A percentile compares a stretch with the other conserved stretches of the same genome.
Conservation (phyloP, 179 eudicot genomes). For the Beta macrorhiza region DNA sequence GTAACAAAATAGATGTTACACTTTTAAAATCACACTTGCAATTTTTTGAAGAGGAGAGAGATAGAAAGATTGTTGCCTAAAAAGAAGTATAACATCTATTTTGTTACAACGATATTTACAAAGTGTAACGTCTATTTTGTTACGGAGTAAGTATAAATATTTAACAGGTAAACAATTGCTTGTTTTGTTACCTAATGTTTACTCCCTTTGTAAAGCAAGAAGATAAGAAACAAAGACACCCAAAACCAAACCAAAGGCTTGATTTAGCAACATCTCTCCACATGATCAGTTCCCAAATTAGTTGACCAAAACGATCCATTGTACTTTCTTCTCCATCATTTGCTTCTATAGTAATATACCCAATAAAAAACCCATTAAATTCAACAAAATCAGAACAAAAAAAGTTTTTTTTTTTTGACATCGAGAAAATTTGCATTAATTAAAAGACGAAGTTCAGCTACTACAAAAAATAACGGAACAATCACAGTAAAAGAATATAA, state of each 20-base stretch:
- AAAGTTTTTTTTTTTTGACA: too few relatives aligned
- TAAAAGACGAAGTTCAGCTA: too few relatives aligned
- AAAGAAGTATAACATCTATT: too few relatives aligned
- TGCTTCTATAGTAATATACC: slow-evolving; percentile 33
- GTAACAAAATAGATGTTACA: too few relatives aligned
- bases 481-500: too few relatives aligned
- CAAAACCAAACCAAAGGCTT: slow-evolving; percentile 96
- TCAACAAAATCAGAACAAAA: neutral
- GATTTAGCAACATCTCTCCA: slow-evolving; percentile 94
- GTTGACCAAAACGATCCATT: slow-evolving; percentile 55
- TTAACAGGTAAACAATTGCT: neutral
- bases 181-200: slow-evolving; percentile 54
- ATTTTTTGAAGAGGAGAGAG: neutral
- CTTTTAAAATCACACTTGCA: too few relatives aligned
- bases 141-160: too few relatives aligned
- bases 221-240: slow-evolving; percentile 76
- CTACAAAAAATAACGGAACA: neutral
- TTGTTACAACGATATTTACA: too few relatives aligned
- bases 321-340: slow-evolving; percentile 44
- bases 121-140: too few relatives aligned
- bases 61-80: too few relatives aligned
- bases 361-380: neutral
- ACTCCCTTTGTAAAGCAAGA: slow-evolving; percentile 81
- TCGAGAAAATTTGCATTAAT: too few relatives aligned
- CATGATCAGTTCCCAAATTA: slow-evolving; percentile 64